Base-by-base conservation (phyloP, 495 filamentous ascomycete species). In the Entonaema liquescens region DNA sequence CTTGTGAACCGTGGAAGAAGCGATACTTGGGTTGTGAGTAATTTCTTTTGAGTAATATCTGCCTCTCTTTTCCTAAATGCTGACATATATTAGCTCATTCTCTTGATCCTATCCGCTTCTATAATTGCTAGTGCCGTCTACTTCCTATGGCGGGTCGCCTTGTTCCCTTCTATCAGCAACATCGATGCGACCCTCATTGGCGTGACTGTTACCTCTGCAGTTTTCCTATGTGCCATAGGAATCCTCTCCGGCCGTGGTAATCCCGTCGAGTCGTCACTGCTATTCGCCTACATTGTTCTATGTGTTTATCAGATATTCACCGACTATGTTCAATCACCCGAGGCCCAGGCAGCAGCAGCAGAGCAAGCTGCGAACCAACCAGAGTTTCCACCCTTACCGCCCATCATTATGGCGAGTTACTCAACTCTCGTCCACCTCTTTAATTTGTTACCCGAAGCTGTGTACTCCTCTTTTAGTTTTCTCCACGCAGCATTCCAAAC, bases 301-400 rank as follows among this genome's bases (percentile, higher is more conserved):
- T 98, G 94, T 83, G 91, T 98, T 76, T 99, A 99, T 79, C 95
- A 99, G 79, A 98, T 98, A 75, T 99, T 99, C 81, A 99, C 95
- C 47, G 95, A 99, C 77, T 99, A 98, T 80, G 87, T 93, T 71
- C 94, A 94, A 8, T 93, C 91, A 3, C 76, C 87, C 13, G 82
- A 85, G 47, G 85, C 86, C 1, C 79, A 86, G 31, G 86, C 87
- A 19, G 84, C 86, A 8, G 82, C 85, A 11, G 76, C 81, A 31
- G 78, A 79, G 36, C 79, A 82, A 42, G 76, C 83, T 6, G 76
- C 79, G 5, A 68, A 80, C 36, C 91, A 93, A 59, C 87, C 89
- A 12, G 94, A 97, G 31, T 95, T 99, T 59, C 95, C 95, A 3
- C 95, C 95, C 5, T 86, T 99, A 6, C 95, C 95, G 1, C 95